Percentiles rank a stretch among this genome's conserved stretches.
Evolutionary conservation across 2,329 filamentous ascomycete species (phyloP).

Genomic region (Sordariomycetes sp.): DNA sequence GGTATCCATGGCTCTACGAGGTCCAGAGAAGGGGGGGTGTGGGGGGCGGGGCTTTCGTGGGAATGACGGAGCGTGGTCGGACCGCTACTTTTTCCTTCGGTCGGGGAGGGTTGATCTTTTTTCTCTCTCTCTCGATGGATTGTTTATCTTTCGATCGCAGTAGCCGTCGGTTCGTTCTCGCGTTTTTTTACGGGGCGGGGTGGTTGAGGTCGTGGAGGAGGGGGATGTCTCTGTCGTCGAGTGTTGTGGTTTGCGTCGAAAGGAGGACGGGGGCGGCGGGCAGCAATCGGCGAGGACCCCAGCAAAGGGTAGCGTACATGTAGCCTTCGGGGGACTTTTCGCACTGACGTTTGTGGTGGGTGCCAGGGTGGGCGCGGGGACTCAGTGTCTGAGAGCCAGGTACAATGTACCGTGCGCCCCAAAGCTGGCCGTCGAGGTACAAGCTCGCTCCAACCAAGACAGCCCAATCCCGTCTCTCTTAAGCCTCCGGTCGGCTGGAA

Average conservation of each 20-base stretch:
- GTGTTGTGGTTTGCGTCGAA: neutral
- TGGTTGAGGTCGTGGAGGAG: neutral
- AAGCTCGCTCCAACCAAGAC: neutral
- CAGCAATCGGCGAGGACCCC: neutral
- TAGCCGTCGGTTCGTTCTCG: neutral
- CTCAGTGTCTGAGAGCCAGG: too few species aligned
- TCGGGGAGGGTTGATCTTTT: neutral
- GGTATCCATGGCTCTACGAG: slow-evolving; percentile 63
- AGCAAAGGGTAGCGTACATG: too few species aligned
- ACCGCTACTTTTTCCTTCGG: slow-evolving; percentile 5
- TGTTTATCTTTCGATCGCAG: neutral
- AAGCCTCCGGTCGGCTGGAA: neutral
- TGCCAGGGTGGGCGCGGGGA: too few species aligned
- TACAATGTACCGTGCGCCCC: neutral
- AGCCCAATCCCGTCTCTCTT: neutral
- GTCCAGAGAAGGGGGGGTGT: neutral
- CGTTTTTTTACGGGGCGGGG: neutral
- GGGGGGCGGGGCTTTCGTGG: neutral
- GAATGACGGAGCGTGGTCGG: slow-evolving; percentile 4
- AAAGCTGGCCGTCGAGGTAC: neutral
- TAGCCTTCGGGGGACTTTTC: neutral
- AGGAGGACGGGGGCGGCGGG: neutral
- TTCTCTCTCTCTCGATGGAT: neutral
- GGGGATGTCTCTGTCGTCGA: neutral
- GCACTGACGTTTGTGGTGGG: neutral